phyloP scores from a whole-genome alignment of 371 early-diverging fungal species.

The Synchytrium microbalum region DNA sequence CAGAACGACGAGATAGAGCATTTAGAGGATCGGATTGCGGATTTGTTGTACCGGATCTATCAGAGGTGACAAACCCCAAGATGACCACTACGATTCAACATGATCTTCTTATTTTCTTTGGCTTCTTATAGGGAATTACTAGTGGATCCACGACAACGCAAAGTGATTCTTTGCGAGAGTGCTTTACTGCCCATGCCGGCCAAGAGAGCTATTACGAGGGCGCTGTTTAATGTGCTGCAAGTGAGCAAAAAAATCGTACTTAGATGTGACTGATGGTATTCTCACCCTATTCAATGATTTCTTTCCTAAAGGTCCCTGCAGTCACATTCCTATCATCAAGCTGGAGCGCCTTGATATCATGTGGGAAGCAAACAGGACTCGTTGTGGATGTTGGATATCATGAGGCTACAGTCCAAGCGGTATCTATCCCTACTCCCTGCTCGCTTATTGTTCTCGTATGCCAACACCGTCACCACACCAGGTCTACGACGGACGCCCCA shows the following conservation, averaged over 20 bases:
- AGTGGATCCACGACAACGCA: conserved; percentile 76
- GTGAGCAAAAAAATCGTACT: conserved; percentile 28
- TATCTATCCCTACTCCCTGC: conserved; percentile 21
- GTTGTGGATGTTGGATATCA: conserved; percentile 63
- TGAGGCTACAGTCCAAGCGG: conserved; percentile 71
- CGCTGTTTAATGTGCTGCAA: conserved; percentile 70
- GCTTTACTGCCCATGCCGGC: conserved; percentile 63
- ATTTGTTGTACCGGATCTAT: neutral
- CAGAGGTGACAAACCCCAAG: conserved; percentile 26
- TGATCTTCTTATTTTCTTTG: too few species aligned
- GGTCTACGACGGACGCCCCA: conserved; percentile 70
- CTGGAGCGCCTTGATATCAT: conserved; percentile 67
- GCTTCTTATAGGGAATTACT: conserved; percentile 64
- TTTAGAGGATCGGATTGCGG: neutral
- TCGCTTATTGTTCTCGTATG: neutral
- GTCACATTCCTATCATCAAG: conserved; percentile 73
- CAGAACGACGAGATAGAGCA: neutral
- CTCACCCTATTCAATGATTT: neutral
- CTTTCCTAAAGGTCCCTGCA: conserved; percentile 53
- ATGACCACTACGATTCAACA: conserved; percentile 9
- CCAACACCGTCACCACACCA: conserved; percentile 14
- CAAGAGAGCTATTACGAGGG: conserved; percentile 60
- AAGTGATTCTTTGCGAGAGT: conserved; percentile 79
- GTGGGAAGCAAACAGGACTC: conserved; percentile 69
- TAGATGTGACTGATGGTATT: neutral